Percentiles rank a stretch among this genome's conserved stretches.
Conservation (phyloP, 2,329 filamentous ascomycete genomes). For the Fusarium sp. region DNA sequence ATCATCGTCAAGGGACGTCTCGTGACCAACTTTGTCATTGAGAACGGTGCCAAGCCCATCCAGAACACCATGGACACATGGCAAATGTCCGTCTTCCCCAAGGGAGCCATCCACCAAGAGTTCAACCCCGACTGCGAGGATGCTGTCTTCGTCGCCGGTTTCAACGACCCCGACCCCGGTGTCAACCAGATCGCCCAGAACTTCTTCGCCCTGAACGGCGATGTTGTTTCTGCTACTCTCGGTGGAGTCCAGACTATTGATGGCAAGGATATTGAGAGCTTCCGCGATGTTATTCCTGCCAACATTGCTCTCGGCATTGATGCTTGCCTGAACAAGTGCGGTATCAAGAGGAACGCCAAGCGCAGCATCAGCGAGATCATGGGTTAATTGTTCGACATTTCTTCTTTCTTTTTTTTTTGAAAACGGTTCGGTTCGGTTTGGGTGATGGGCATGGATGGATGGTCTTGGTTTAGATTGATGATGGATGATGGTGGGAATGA, state of each 20-base stretch:
- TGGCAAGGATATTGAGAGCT: conserved; percentile 52
- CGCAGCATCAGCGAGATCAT: conserved; percentile 18
- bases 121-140: conserved; percentile 60
- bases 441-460: neutral
- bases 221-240: conserved; percentile 51
- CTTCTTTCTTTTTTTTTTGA: neutral
- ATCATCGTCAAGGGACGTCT: conserved; percentile 55
- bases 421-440: neutral
- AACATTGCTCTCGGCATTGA: conserved; percentile 62
- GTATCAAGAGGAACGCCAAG: conserved; percentile 50
- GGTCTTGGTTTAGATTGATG: neutral
- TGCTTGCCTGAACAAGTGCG: conserved; percentile 58
- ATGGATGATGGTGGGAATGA: neutral
- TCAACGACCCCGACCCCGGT: conserved; percentile 56
- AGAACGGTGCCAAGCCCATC: conserved; percentile 53
- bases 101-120: conserved; percentile 59
- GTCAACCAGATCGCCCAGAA: conserved; percentile 56
- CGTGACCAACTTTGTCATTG: conserved; percentile 54
- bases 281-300: conserved; percentile 53
- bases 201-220: conserved; percentile 53
- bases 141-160: conserved; percentile 58
- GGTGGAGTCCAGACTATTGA: conserved; percentile 49
- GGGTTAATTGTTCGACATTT: neutral
- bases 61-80: conserved; percentile 50
- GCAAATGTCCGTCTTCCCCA: conserved; percentile 59